Evolutionary conservation across 2,329 filamentous ascomycete genomes (phyloP), one percentile per base, ranked within the genome.

Genomic region (Cercospora sp.): DNA sequence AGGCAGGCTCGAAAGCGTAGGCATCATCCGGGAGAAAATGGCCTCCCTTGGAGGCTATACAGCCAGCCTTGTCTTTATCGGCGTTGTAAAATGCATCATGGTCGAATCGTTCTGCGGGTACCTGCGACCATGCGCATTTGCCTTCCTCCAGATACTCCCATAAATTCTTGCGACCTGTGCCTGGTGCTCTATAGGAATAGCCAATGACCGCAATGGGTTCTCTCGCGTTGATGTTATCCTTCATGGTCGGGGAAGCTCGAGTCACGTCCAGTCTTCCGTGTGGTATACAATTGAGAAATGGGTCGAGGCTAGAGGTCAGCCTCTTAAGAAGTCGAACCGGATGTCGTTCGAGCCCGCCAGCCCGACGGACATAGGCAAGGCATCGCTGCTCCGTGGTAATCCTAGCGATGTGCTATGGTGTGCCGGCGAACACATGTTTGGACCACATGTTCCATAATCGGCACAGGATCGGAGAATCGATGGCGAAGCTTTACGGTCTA

Each of bases 91-190:
- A 74, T 2, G 63, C 68, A 24, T 70, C 69, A 6, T 66, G 63
- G 59, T 72, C 64, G 65, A 74, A 76, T 4, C 74, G 70, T 18
- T 70, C 53, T 5, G 24, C 12, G n/a, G 73, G 74, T 5, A 73
- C 62, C n/a, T 66, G 28, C 5, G 49, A 63, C 43, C 18, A 57
- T 40, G 57, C 63, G 13, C 16, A 61, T 61, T 24, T 18, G 30
- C 26, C 58, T 40, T 37, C 30, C 18, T 28, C 58, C 5, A 61
- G 32, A 18, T 18, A 61, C 32, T 21, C n/a, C 16, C 16, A 24
- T 24, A 61, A 28, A 24, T 58, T 49, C 13, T 43, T 32, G 18
- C 37, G 62, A 7, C 28, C 62, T 18, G 12, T 49, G 8, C 51
- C 49, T 34, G 62, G 62, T 28, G 49, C 62, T n/a, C 62, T 32